Percentiles rank a stretch among this genome's conserved stretches.
phyloP scores from a whole-genome alignment of 2,329 filamentous ascomycete genomes.

The Penicillium fuscoglaucum region DNA sequence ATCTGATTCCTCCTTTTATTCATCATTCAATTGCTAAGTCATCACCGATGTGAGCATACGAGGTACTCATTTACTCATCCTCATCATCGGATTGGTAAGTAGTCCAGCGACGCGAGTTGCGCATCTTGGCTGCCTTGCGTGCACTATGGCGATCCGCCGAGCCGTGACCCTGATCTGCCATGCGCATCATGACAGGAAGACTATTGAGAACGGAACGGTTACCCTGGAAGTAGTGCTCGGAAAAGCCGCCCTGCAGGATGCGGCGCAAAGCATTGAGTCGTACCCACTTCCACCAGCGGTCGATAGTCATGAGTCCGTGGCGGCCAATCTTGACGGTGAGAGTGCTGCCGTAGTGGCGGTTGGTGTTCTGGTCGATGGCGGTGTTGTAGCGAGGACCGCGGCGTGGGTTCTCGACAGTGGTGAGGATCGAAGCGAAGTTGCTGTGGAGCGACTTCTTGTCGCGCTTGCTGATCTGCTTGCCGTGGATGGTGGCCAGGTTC shows the following conservation, averaged over 20 bases:
- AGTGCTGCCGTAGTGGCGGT: conserved; percentile 61
- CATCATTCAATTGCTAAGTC: neutral
- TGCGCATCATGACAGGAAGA: conserved; percentile 51
- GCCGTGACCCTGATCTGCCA: conserved; percentile 15
- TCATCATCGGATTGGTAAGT: conserved; percentile 34
- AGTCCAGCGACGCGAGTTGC: conserved; percentile 33
- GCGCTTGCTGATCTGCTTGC: conserved; percentile 64
- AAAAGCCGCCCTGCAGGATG: conserved; percentile 62
- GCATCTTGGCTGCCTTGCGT: conserved; percentile 31
- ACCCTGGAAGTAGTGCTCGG: conserved; percentile 60
- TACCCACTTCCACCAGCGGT: conserved; percentile 73
- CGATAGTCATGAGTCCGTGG: conserved; percentile 62
- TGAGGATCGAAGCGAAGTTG: conserved; percentile 65
- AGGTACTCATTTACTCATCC: conserved; percentile 1
- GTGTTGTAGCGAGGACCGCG: conserved; percentile 67
- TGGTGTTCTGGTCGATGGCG: conserved; percentile 61
- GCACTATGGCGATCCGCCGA: conserved; percentile 28
- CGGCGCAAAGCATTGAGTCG: conserved; percentile 62
- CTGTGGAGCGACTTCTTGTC: conserved; percentile 66
- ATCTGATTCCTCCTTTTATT: neutral
- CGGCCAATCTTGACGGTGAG: conserved; percentile 60
- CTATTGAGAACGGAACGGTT: conserved; percentile 63
- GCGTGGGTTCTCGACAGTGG: conserved; percentile 65
- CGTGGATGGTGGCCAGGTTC: conserved; percentile 60
- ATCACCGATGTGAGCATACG: neutral